Percentiles rank a stretch among this genome's conserved stretches.
phyloP scores from a whole-genome alignment of 2,329 filamentous ascomycete genomes.

The Nothomitra cinnamomea region DNA sequence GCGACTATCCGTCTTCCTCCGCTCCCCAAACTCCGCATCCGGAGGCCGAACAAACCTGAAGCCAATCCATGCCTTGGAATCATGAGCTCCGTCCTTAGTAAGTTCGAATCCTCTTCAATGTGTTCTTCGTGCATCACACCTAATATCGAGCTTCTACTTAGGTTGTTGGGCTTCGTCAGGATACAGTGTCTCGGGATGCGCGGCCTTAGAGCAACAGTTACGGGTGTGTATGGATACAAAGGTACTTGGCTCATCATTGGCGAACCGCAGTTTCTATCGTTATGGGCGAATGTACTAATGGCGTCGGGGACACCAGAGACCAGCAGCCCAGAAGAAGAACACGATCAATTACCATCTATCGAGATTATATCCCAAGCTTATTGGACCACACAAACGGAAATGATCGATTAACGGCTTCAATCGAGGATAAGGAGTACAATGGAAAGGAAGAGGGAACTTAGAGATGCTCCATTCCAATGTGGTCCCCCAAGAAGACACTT shows the following conservation, averaged over 20 bases:
- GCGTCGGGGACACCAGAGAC: slow-evolving; percentile 29
- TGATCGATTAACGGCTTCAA: slow-evolving; percentile 15
- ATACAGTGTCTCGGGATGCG: slow-evolving; percentile 44
- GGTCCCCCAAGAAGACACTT: neutral
- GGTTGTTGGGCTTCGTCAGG: slow-evolving; percentile 75
- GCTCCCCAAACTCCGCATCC: slow-evolving; percentile 44
- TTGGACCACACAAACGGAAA: slow-evolving; percentile 51
- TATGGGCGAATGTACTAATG: neutral
- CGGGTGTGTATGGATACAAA: slow-evolving; percentile 65
- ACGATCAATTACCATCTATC: slow-evolving; percentile 84
- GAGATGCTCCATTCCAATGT: neutral
- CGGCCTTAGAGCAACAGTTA: slow-evolving; percentile 41
- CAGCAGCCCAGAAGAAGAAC: slow-evolving; percentile 44
- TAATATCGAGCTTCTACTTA: slow-evolving; percentile 19
- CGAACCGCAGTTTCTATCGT: neutral
- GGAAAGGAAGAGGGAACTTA: neutral
- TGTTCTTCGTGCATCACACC: neutral
- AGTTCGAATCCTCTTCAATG: slow-evolving; percentile 13
- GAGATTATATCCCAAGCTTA: slow-evolving; percentile 58
- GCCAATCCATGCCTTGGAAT: slow-evolving; percentile 46
- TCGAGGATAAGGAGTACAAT: no score
- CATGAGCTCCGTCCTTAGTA: slow-evolving; percentile 52
- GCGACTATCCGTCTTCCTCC: slow-evolving; percentile 32
- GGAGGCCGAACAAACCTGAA: slow-evolving; percentile 43
- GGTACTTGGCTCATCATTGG: slow-evolving; percentile 24